Conservation (phyloP, 352 stramenopile genomes). For the Aphanomyces euteiches region DNA sequence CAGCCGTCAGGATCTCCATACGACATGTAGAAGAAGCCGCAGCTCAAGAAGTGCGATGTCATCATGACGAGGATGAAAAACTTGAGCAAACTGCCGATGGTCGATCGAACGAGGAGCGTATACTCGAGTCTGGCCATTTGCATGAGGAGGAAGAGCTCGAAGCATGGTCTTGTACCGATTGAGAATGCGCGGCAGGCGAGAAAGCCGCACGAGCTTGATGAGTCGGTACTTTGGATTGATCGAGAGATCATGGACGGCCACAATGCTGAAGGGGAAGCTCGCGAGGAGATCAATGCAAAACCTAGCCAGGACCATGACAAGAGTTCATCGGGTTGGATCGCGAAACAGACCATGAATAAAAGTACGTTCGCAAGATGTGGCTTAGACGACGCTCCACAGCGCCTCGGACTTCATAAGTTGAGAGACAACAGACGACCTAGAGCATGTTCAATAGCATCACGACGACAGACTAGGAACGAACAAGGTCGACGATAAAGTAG, state of each 20-base stretch:
- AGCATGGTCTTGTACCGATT: conserved; percentile 38
- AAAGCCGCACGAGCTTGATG: conserved; percentile 55
- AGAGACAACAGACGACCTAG: conserved; percentile 68
- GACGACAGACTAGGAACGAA: not conserved
- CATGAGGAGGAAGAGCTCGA: not conserved
- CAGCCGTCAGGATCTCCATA: conserved; percentile 47
- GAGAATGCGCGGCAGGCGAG: conserved; percentile 59
- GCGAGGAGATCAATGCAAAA: conserved; percentile 71
- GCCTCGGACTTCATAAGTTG: conserved; percentile 57
- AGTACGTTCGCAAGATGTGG: conserved; percentile 49
- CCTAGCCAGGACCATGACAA: conserved; percentile 15
- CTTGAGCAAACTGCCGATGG: conserved; percentile 71
- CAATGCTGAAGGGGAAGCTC: conserved; percentile 67
- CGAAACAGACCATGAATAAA: conserved; percentile 43
- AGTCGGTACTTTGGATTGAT: conserved; percentile 46
- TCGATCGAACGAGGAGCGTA: conserved; percentile 64
- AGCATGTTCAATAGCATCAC: not conserved
- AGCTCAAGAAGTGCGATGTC: conserved; percentile 76
- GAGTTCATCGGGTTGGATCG: not conserved
- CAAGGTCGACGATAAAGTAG: conserved; percentile 47
- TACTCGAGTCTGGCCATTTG: conserved; percentile 50
- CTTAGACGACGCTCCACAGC: conserved; percentile 47
- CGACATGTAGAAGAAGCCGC: conserved; percentile 61
- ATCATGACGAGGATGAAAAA: conserved; percentile 74
- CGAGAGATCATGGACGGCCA: conserved; percentile 41